Evolutionary conservation across 768 basidiomycete species (phyloP), one percentile per base, ranked within the genome.

Genomic region (Butyriboletus loyo): DNA sequence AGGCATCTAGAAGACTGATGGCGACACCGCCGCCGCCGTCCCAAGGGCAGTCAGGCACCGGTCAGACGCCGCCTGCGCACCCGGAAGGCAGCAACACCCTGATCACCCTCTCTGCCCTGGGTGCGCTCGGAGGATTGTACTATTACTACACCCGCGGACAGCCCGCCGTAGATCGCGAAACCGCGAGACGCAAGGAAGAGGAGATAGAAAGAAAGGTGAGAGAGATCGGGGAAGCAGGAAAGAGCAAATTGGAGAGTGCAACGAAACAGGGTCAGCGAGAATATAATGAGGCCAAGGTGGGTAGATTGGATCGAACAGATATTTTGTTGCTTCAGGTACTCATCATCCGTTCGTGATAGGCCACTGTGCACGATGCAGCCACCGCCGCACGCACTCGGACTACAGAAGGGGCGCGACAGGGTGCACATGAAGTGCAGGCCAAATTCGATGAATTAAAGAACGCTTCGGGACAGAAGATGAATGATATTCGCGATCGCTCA

Each of bases 241-340:
- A 61, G 53, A 53, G 52, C n/a, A 67, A 54, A 22, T 56, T 64
- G 6, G 69, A 73, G n/a, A 55, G 57, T 13, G 59, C 47, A 1
- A 56, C 60, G 13, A 61, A 61, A 15, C 66, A 73, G 59, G 65
- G 66, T 41, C 61, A 69, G 58, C 56, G 62, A 19, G 66, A 62
- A n/a, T 74, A 70, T 46, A 62, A 69, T 11, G 63, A 68, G 5
- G 53, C 63, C 8, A 75, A 72, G 72, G 75, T 76, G 25, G 5
- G 46, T 36, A 11, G 13, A 19, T 19, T 19, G 21, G 25, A 67
- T 52, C 9, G 17, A 30, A 21, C 3, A 4, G 1, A 32, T 24
- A 5, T n/a, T n/a, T n/a, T 6, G 36, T 32, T 34, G 0, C 17
- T 15, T 25, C 5, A 21, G 14, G 14, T n/a, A 5, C 32, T 56